Conservation (phyloP, 192 early-diverging fungal genomes). For the Coemansia sp. region DNA sequence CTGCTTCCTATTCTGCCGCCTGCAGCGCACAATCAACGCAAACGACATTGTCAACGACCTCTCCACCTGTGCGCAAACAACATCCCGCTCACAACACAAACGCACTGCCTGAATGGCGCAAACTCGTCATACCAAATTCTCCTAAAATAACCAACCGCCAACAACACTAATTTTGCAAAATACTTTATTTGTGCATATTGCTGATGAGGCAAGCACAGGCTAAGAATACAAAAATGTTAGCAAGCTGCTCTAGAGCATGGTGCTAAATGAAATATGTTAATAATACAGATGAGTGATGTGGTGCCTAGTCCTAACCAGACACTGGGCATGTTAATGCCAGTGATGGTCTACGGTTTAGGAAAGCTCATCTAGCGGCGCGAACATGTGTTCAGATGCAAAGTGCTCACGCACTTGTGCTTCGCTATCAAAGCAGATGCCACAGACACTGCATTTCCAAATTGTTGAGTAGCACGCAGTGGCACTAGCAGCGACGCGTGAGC, state of each 20-base stretch:
- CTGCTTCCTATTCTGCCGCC: no score
- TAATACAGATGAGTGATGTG: slow-evolving; percentile 8
- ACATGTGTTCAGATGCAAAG: slow-evolving; percentile 52
- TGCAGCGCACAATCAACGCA: no score
- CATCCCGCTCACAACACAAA: no score
- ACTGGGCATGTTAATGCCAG: background rate
- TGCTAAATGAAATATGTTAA: background rate
- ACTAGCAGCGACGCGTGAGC: slow-evolving; percentile 1
- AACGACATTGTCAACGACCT: no score
- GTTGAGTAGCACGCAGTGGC: slow-evolving; percentile 19
- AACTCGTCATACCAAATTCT: no score
- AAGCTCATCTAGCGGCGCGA: slow-evolving; percentile 51
- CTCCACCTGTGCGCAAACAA: no score
- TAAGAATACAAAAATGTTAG: slow-evolving; percentile 1
- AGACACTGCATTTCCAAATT: slow-evolving; percentile 53
- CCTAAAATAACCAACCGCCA: no score
- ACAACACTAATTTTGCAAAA: no score
- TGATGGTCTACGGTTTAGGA: slow-evolving; percentile 5
- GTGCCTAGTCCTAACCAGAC: background rate
- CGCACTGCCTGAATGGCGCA: no score
- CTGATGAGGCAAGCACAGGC: background rate
- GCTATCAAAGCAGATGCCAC: slow-evolving; percentile 42
- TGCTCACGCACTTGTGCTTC: slow-evolving; percentile 45
- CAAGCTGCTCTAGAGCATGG: background rate
- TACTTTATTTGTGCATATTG: background rate